These are phyloP conservation scores for Hortiboletus rubellus DNA, from an alignment of 1,284 basidiomycete genomes.

Conservation along the genomic window DNA sequence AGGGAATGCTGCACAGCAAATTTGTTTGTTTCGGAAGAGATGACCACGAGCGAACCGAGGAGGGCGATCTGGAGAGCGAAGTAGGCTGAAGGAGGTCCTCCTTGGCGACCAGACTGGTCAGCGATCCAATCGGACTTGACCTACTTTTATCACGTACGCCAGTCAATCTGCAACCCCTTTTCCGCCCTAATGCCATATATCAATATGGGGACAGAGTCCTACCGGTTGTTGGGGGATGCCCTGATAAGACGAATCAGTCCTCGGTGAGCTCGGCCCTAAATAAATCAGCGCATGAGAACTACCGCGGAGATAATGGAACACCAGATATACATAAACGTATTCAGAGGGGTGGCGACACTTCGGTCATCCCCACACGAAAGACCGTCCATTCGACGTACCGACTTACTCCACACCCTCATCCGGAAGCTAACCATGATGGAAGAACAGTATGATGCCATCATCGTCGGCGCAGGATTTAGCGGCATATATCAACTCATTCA, in stretches of 20 bases:
- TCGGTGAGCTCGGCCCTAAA: not conserved
- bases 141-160: too few species aligned
- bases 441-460: slow-evolving; percentile 15
- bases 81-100: slow-evolving; percentile 19
- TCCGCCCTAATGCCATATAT: too few species aligned
- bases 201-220: too few species aligned
- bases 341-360: not conserved
- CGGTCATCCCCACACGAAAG: not conserved
- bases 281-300: not conserved
- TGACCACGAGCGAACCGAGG: slow-evolving; percentile 23
- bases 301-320: too few species aligned
- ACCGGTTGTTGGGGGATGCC: too few species aligned
- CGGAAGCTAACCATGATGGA: not conserved
- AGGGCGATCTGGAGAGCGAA: too few species aligned
- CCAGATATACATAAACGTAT: not conserved
- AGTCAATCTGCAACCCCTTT: too few species aligned
- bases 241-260: not conserved
- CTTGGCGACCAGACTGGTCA: too few species aligned
- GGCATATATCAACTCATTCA: slow-evolving; percentile 16
- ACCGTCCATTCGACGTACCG: too few species aligned
- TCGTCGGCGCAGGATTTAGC: slow-evolving; percentile 21
- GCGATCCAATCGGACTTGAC: too few species aligned
- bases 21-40: slow-evolving; percentile 19
- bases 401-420: not conserved
- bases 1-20: slow-evolving; percentile 18